Evolutionary conservation across 768 basidiomycete genomes (phyloP), one percentile per base, ranked within the genome.

Genomic region (Calocybe indica): DNA sequence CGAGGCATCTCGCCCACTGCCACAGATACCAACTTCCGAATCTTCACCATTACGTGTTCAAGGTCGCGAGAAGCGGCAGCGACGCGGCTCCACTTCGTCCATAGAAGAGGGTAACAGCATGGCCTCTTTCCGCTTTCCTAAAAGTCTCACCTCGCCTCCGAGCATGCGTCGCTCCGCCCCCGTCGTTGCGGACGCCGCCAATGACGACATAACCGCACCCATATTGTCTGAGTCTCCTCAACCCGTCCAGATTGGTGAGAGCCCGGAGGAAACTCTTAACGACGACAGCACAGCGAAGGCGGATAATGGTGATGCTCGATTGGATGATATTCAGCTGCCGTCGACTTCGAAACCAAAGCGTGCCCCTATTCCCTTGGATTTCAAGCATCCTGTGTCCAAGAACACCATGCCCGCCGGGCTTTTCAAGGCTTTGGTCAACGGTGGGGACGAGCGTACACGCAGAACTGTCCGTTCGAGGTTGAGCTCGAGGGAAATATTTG

Each of bases 361-460:
- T 38, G 79, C 87, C 5, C 89, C 87, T 7, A 82, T 89, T 48
- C 88, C 87, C 10, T 60, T 80, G 42, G 88, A 91, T 62, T 92
- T 90, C 70, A 76, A 71, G 48, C 72, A 74, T 40, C 66, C 67
- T 29, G 57, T 66, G 9, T 72, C 73, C 7, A 80, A 71, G 32
- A 89, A 88, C 56, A 92, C 86, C 5, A 83, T 91, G 7, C 90
- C 90, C 13, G 90, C 90, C 32, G 88, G 88, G 2, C 58, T 92
- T 47, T 92, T 92, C 76, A 91, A 91, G 67, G 85, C 87, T 8
- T 71, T 89, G 43, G 81, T 76, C 28, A 76, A 67, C 44, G 62
- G 58, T 37, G 68, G 65, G 12, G 87, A 90, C 39, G 86, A 86
- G 52, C 74, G 83, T 38, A 82, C 83, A 2, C 78, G 87, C 47